Percentiles rank a stretch among this genome's conserved stretches.
Conservation (phyloP, 768 basidiomycete species). For the Myochromella boudieri region DNA sequence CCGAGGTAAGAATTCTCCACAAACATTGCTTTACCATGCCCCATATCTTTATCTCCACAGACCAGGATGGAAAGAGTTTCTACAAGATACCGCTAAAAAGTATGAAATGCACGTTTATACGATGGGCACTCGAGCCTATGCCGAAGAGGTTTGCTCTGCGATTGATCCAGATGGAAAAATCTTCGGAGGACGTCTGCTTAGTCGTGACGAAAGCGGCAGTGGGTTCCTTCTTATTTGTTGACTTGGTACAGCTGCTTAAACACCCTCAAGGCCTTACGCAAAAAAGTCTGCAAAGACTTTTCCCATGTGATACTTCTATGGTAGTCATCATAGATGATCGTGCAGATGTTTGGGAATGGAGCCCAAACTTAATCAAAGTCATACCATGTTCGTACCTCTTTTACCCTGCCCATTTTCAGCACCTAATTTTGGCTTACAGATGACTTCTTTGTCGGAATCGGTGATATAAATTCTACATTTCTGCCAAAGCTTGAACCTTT, state of each 20-base stretch:
- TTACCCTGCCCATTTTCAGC: not conserved
- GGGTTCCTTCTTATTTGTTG: constrained; percentile 30
- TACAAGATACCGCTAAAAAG: constrained; percentile 65
- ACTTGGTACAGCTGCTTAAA: constrained; percentile 9
- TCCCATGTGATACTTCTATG: constrained; percentile 98
- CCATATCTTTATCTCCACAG: constrained; percentile 31
- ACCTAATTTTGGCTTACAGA: constrained; percentile 45
- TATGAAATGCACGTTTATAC: constrained; percentile 99
- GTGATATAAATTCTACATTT: constrained; percentile 96
- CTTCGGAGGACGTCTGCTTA: constrained; percentile 87
- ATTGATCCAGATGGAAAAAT: constrained; percentile 87
- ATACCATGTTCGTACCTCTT: constrained; percentile 75
- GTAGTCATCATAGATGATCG: constrained; percentile 99
- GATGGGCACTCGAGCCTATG: constrained; percentile 98
- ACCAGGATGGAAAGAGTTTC: constrained; percentile 83
- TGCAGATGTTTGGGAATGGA: constrained; percentile 98
- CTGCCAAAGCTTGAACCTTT: constrained; percentile 75
- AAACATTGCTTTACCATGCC: not conserved
- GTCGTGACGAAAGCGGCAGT: constrained; percentile 97
- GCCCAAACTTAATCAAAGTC: constrained; percentile 95
- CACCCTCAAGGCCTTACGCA: constrained; percentile 71
- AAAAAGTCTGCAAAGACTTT: constrained; percentile 89
- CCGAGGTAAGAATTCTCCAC: constrained; percentile 64
- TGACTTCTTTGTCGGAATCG: constrained; percentile 97
- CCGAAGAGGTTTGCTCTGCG: constrained; percentile 90